A percentile compares a stretch with the other conserved stretches of the same genome.
These are phyloP conservation scores for Gymnopilus dilepis DNA, from an alignment of 768 basidiomycete genomes.

Conservation along the genomic window DNA sequence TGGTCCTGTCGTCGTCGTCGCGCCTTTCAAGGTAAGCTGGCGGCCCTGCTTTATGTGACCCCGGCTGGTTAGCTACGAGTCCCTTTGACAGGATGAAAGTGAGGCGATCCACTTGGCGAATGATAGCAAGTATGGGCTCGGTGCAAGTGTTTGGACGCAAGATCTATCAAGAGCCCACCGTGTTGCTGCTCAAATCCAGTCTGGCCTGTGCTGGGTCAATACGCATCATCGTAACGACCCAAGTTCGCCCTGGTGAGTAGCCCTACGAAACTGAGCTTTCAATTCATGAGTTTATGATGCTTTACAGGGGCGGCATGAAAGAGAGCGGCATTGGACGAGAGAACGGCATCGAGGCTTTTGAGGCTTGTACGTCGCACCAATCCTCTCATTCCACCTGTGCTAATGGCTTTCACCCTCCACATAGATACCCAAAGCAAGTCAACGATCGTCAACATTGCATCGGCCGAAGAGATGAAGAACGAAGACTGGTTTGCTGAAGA, in stretches of 20 bases:
- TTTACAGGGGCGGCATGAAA: constrained; percentile 85
- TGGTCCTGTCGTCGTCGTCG: constrained; percentile 82
- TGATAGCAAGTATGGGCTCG: constrained; percentile 78
- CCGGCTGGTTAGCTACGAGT: neutral
- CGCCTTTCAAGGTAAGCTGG: constrained; percentile 40
- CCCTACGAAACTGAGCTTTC: neutral
- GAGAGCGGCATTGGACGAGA: constrained; percentile 88
- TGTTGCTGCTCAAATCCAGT: constrained; percentile 68
- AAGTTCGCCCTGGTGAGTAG: constrained; percentile 78
- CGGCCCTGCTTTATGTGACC: neutral
- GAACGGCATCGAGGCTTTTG: constrained; percentile 82
- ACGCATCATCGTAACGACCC: constrained; percentile 91
- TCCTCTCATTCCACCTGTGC: neutral
- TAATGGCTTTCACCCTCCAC: neutral
- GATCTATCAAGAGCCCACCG: constrained; percentile 79
- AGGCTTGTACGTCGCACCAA: constrained; percentile 62
- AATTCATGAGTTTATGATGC: neutral
- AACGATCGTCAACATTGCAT: constrained; percentile 74
- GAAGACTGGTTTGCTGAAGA: constrained; percentile 85
- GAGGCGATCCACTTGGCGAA: constrained; percentile 78
- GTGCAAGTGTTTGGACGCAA: constrained; percentile 81
- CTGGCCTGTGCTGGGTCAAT: constrained; percentile 88
- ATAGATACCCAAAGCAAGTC: constrained; percentile 88
- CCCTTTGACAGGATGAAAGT: constrained; percentile 53
- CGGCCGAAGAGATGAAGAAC: constrained; percentile 55